Percentiles rank a stretch among this genome's conserved stretches.
These are phyloP conservation scores for Pueraria montana DNA, from an alignment of 306 rosid genomes.

Conservation along the genomic window DNA sequence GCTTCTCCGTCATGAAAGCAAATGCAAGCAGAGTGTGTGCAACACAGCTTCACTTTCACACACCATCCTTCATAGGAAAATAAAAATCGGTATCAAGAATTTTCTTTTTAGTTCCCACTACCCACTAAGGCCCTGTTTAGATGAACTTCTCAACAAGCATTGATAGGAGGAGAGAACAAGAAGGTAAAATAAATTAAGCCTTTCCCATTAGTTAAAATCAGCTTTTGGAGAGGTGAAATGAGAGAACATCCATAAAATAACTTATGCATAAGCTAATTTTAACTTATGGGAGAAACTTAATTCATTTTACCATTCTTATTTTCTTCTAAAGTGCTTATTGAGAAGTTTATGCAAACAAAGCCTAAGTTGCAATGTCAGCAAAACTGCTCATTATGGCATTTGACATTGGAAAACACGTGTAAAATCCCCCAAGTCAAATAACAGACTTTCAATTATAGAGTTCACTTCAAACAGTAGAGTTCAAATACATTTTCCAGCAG, in stretches of 20 bases:
- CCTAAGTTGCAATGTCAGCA: neutral
- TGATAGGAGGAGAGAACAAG: neutral
- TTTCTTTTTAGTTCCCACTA: constrained; percentile 2
- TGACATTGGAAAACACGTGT: constrained; percentile 17
- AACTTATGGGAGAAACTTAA: neutral
- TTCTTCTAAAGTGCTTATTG: neutral
- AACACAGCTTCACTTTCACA: constrained; percentile 34
- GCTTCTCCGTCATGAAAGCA: constrained; percentile 11
- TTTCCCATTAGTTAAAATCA: neutral
- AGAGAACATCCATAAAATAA: neutral
- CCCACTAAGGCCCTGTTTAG: neutral
- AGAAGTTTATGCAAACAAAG: neutral
- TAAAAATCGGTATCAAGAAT: neutral
- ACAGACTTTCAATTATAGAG: constrained; percentile 16
- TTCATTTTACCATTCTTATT: neutral
- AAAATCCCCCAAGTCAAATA: constrained; percentile 7
- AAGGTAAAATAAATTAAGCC: neutral
- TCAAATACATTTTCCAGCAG: constrained; percentile 8
- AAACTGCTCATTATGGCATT: constrained; percentile 17
- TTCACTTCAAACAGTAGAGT: neutral
- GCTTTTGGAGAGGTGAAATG: neutral
- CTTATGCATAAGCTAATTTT: neutral
- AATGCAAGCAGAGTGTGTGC: constrained; percentile 17
- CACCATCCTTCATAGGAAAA: constrained; percentile 10
- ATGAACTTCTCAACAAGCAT: neutral